A percentile compares a stretch with the other conserved stretches of the same genome.
Conservation (phyloP, 169 alveolate species). For the Perkinsus olseni region DNA sequence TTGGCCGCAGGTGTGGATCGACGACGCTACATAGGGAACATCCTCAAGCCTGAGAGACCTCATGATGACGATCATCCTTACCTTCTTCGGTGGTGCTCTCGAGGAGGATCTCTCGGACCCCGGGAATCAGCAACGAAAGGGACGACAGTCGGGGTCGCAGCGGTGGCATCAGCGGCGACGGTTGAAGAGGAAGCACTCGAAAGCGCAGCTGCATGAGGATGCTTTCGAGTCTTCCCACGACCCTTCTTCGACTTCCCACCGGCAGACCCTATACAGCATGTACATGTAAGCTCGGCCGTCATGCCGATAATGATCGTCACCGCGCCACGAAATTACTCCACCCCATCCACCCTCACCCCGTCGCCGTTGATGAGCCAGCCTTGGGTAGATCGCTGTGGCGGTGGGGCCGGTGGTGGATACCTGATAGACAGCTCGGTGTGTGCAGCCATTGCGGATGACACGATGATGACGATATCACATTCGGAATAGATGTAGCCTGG, state of each 20-base stretch:
- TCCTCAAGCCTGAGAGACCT: no score
- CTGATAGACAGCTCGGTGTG: neutral
- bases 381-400: neutral
- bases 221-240: neutral
- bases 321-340: no score
- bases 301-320: no score
- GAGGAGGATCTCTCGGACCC: neutral
- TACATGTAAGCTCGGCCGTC: no score
- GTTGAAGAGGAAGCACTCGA: neutral
- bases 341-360: no score
- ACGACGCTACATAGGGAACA: no score
- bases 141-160: no score
- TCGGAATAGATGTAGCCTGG: neutral
- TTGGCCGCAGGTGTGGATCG: neutral
- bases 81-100: neutral
- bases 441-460: neutral
- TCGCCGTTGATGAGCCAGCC: no score
- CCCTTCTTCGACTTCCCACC: neutral
- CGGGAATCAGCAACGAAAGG: neutral
- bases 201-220: neutral
- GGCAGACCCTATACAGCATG: no score
- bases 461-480: neutral
- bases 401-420: neutral
- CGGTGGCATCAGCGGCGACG: neutral
- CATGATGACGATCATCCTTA: neutral